Base-by-base conservation (phyloP, 257 asterid genomes). In the Petunia axillaris region DNA sequence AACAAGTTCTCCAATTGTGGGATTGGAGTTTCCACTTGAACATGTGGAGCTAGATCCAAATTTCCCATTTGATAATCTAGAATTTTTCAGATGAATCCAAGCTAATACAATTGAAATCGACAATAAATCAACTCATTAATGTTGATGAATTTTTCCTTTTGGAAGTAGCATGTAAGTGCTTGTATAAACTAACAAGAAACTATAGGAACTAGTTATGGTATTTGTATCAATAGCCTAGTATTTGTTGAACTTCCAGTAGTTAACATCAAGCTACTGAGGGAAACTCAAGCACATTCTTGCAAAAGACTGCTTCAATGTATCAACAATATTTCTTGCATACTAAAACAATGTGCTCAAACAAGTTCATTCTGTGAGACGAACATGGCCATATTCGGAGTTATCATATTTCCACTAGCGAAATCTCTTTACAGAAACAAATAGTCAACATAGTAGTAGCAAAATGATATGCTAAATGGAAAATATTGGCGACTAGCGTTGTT, bases 1-100 rank as follows among this genome's bases (percentile, higher is more conserved):
- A 41, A 89, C 95, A 66, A 87, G 89, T 84, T 92, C 98, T 40
- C 93, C 97, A 15, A 91, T 87, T 60, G 89, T 87, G 63, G 90
- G 95, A n/a, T 84, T 89, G 86, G 97, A 89, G 75, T 90, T 90
- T 79, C 77, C 88, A 16, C 81, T 83, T 41, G 93, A 89, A 41
- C 90, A 82, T 4, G 77, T 71, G 14, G 84, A 87, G 25, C 68
- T 87, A 39, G 94, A 89, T 83, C 92, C 93, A 65, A 84, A 87
- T 71, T 89, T 94, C 71, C 91, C 86, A 16, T 91, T 87, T 81
- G 80, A 82, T 84, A 77, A 79, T 80, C 82, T 90, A 0, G 91
- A 85, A 50, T 87, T 84, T 85, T 90, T 89, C 86, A 79, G 85
- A 75, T 90, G 63, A 83, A 80, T 81, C 74, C 80, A 84, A 66